A percentile compares a stretch with the other conserved stretches of the same genome.
Conservation (phyloP, 169 alveolate genomes). For the Theileria orientalis region DNA sequence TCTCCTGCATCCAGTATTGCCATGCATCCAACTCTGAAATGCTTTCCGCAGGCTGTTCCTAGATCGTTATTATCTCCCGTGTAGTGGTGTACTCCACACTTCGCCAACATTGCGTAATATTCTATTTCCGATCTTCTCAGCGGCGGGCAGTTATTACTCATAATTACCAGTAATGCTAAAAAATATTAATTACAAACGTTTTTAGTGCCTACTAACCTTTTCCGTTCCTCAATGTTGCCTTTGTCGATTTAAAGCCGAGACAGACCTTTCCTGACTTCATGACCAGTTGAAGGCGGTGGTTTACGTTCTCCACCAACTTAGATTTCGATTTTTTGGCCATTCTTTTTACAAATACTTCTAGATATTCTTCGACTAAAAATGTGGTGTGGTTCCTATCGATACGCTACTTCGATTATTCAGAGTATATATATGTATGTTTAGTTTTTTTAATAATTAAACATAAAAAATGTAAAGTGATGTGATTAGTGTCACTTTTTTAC, state of each 20-base stretch:
- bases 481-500: too few species aligned
- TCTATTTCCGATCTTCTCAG: conserved; percentile 96
- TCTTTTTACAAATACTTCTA: conserved; percentile 15
- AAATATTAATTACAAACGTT: neutral
- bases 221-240: conserved; percentile 94
- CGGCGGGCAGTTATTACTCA: conserved; percentile 97
- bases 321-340: conserved; percentile 86
- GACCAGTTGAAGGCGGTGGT: conserved; percentile 93
- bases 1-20: conserved; percentile 96
- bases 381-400: conserved; percentile 31
- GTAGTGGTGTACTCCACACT: conserved; percentile 92
- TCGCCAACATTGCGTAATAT: conserved; percentile 96
- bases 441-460: too few species aligned
- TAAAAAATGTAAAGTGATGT: too few species aligned
- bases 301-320: conserved; percentile 91
- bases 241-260: conserved; percentile 94
- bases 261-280: conserved; percentile 96
- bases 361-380: neutral
- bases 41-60: conserved; percentile 97
- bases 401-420: conserved; percentile 34
- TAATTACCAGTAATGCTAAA: conserved; percentile 87
- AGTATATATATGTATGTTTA: too few species aligned
- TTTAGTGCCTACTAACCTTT: conserved; percentile 72
- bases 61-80: conserved; percentile 92
- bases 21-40: conserved; percentile 93